Percentiles rank a stretch among this genome's conserved stretches.
Evolutionary conservation across 1,284 basidiomycete genomes (phyloP).

Genomic region (Ceratobasidium papillatum): DNA sequence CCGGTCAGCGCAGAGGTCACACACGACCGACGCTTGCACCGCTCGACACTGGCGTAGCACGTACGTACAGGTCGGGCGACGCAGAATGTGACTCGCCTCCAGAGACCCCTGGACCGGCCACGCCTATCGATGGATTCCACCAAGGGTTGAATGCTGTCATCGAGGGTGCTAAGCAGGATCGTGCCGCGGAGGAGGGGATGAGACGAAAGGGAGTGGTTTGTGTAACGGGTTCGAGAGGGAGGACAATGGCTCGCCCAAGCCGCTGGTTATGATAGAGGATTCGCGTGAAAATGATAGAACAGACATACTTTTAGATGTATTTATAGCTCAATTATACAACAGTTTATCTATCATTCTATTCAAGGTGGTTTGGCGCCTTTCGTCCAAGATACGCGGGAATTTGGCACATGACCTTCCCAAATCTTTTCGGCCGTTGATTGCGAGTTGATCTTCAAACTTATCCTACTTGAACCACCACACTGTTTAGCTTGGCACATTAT

Average conservation of each 20-base stretch:
- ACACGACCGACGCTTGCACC: not conserved
- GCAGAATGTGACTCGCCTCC: not conserved
- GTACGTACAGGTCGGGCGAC: not conserved
- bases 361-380: not conserved
- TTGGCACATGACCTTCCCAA: conserved; percentile 10
- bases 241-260: not conserved
- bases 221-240: not conserved
- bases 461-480: not conserved
- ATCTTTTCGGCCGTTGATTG: conserved; percentile 33
- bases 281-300: not conserved
- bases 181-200: not conserved
- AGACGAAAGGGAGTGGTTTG: not conserved
- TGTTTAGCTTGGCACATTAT: not conserved
- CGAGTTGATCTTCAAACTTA: not conserved
- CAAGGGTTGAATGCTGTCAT: not conserved
- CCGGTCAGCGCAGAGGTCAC: not conserved
- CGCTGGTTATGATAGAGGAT: not conserved
- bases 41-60: not conserved
- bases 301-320: not conserved
- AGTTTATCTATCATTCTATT: not conserved
- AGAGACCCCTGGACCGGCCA: not conserved
- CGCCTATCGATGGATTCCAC: not conserved
- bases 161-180: not conserved
- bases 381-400: conserved; percentile 20
- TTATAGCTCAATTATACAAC: not conserved